Base-by-base conservation (phyloP, 257 asterid species). In the Sherardia arvensis region DNA sequence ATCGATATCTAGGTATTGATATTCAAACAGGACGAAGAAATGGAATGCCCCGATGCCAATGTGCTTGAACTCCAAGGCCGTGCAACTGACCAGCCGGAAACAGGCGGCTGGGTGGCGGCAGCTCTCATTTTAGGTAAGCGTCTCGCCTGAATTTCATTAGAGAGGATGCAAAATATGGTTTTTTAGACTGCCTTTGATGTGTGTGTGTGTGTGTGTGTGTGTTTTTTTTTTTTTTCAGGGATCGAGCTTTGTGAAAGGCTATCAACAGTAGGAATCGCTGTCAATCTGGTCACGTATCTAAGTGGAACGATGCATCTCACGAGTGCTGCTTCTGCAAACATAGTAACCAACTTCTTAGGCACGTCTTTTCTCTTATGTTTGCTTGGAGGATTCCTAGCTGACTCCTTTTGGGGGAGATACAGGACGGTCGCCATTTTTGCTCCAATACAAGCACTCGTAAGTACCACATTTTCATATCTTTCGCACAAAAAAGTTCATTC, bases 71-170 rank as follows among this genome's bases (percentile, higher is more conserved):
- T 57, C 25, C 62, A 57, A 7, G 62, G 23, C 43, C 33, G 23
- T 28, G 33, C 23, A 5, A 21, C 40, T 57, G 40, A 57, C 15
- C 40, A 57, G 62, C 43, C 62, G 5, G 29, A 57, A 28, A 29
- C 26, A 28, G 62, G 62, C 33, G 62, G 62, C 18, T 57, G 62
- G 62, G 40, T 57, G 62, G 43, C 62, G 28, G 40, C 62, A 28
- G 43, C 62, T 15, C 62, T 57, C 15, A 57, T 57, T 28, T 17
- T 57, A 57, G 62, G 62, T 57, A 54, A 9, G 12, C 36, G 27
- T 55, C 61, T 55, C 17, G 5, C 27, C 9, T 0, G 7, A 27
- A 9, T 17, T 2, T 17, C 36, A 12, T 55, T 26, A 55, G 34
- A 55, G 34, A 26, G 17, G 20, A 7, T 55, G n/a, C 36, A 55